These are phyloP conservation scores for Neurospora sp. DNA, from an alignment of 2,329 filamentous ascomycete species.

Conservation along the genomic window DNA sequence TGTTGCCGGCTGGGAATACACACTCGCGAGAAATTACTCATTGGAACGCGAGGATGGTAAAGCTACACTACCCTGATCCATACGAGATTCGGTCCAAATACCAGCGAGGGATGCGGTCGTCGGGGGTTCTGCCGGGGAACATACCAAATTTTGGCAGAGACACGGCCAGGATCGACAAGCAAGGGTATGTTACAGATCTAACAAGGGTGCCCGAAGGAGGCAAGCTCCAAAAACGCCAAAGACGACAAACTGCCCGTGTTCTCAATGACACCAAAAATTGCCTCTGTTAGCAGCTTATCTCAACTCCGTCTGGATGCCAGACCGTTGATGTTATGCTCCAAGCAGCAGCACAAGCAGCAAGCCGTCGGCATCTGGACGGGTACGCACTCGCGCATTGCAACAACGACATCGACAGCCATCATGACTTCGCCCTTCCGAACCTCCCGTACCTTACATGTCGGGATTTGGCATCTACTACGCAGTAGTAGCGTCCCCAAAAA, in stretches of 20 bases:
- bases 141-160: constrained; percentile 17
- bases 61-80: background rate
- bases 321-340: background rate
- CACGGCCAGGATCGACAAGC: constrained; percentile 16
- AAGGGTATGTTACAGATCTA: constrained; percentile 19
- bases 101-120: background rate
- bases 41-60: background rate
- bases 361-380: background rate
- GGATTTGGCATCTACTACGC: background rate
- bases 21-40: background rate
- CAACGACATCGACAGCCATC: background rate
- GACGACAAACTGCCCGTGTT: background rate
- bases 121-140: background rate
- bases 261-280: background rate
- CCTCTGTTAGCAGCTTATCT: background rate
- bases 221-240: constrained; percentile 3
- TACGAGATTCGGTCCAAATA: background rate
- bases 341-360: background rate
- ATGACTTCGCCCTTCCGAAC: background rate
- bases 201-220: constrained; percentile 12
- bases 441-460: background rate
- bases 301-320: background rate
- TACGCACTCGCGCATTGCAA: background rate
- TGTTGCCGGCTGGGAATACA: background rate
- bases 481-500: background rate